Percentiles rank a stretch among this genome's conserved stretches.
phyloP scores from a whole-genome alignment of 208 protist species.

The Leishmania aethiopica region DNA sequence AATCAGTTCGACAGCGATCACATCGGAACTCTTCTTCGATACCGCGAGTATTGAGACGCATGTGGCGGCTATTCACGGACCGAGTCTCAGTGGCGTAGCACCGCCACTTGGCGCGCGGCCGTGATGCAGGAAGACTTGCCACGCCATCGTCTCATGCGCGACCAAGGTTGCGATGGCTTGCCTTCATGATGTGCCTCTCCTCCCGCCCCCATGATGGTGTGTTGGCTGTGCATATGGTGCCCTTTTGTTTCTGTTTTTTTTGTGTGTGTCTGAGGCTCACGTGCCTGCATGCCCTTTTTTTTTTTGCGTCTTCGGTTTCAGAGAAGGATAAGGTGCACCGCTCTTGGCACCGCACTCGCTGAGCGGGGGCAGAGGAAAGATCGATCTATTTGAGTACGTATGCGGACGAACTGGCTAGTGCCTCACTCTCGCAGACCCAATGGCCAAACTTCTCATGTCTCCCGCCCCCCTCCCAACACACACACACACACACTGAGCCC shows the following conservation, averaged over 20 bases:
- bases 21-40: constrained; percentile 37
- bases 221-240: background rate
- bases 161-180: background rate
- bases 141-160: background rate
- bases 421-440: background rate
- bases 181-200: background rate
- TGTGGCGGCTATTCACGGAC: background rate
- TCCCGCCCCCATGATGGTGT: background rate
- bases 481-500: background rate
- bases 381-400: too few relatives aligned
- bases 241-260: background rate
- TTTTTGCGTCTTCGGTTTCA: background rate
- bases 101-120: background rate
- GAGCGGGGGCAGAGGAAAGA: background rate
- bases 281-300: background rate
- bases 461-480: too few relatives aligned
- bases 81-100: background rate
- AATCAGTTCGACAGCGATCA: constrained; percentile 33
- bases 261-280: background rate
- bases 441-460: background rate
- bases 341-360: background rate
- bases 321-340: background rate
- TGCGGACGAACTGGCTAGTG: background rate
- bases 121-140: background rate
- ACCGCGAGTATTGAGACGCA: constrained; percentile 12